Evolutionary conservation across 495 filamentous ascomycete genomes (phyloP), one percentile per base, ranked within the genome.

Genomic region (Corynascus novoguineensis): DNA sequence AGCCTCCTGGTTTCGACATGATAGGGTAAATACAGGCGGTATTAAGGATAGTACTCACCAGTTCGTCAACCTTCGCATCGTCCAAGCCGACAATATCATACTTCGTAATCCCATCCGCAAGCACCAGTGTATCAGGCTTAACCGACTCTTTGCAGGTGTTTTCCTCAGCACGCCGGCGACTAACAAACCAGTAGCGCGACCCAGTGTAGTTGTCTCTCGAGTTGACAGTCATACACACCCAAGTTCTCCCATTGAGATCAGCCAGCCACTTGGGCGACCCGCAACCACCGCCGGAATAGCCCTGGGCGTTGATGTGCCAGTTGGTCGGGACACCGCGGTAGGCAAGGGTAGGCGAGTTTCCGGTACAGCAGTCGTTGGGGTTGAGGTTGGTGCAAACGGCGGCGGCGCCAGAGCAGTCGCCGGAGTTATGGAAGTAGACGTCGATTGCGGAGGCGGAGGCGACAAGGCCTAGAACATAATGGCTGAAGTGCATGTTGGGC

Each of bases 71-170:
- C 38, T 54, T 54, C 27, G 19, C 51, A 44, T 54, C 51, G 37
- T 54, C 51, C 51, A 54, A 54, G 22, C 37, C 35, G 17, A 35
- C 24, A 54, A 54, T 41, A n/a, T 54, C 51, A 54, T 54, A 54
- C 38, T 54, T 44, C 12, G 51, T 54, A 10, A 45, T 38, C 15
- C 51, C 51, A 54, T 54, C 51, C 51, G 32, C 51, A 21, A 54
- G 38, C 34, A 54, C 19, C 21, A 54, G 38, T 24, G 51, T 54
- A 19, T 54, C 51, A 12, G 51, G 51, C 51, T 54, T 54, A 5
- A 42, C 51, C 21, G 25, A 15, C 38, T 54, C 37, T 14, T 35
- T 54, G 25, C 51, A 54, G 38, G 17, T 42, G n/a, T 12, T 14
- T 6, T 29, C 38, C 51, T 41, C 35, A 1, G 35, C 51, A 19